Percentiles rank a stretch among this genome's conserved stretches.
phyloP scores from a whole-genome alignment of 495 filamentous ascomycete genomes.

The Lineolata rhizophorae region DNA sequence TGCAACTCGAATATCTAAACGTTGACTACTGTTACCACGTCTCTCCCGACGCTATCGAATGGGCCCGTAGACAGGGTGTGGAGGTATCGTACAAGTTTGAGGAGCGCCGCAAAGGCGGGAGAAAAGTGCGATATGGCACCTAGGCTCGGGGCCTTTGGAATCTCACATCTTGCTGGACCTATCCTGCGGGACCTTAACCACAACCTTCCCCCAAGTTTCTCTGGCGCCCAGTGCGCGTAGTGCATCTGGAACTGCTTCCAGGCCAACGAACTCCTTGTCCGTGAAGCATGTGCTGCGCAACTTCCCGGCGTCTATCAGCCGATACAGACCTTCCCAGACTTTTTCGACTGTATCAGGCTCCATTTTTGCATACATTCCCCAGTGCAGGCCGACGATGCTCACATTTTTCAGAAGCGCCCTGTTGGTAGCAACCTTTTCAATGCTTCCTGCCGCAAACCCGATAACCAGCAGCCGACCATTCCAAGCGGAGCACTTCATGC shows the following conservation, averaged over 20 bases:
- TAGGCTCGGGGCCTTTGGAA: too few relatives aligned
- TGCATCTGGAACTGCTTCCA: slow-evolving; percentile 60
- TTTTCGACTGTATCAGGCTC: slow-evolving; percentile 46
- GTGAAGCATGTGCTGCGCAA: slow-evolving; percentile 65
- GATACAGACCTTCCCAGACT: slow-evolving; percentile 68
- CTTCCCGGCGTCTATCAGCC: slow-evolving; percentile 53
- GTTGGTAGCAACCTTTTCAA: slow-evolving; percentile 85
- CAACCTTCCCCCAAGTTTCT: slow-evolving; percentile 91
- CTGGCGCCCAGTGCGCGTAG: slow-evolving; percentile 54
- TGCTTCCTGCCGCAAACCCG: slow-evolving; percentile 72
- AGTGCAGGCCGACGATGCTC: slow-evolving; percentile 70
- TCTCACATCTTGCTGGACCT: slow-evolving; percentile 31
- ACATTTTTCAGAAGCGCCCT: slow-evolving; percentile 89
- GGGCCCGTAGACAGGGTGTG: too few relatives aligned
- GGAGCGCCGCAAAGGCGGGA: too few relatives aligned
- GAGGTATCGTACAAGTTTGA: too few relatives aligned
- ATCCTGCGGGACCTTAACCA: slow-evolving; percentile 64
- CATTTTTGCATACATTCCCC: slow-evolving; percentile 59
- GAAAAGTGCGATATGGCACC: too few relatives aligned
- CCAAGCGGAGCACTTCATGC: slow-evolving; percentile 76
- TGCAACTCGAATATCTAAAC: too few relatives aligned
- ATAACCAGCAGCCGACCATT: slow-evolving; percentile 73
- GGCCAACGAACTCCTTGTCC: slow-evolving; percentile 58
- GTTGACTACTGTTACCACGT: too few relatives aligned
- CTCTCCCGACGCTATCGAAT: too few relatives aligned